These are phyloP conservation scores for Kernera saxatilis DNA, from an alignment of 345 rosid genomes.

Conservation along the genomic window DNA sequence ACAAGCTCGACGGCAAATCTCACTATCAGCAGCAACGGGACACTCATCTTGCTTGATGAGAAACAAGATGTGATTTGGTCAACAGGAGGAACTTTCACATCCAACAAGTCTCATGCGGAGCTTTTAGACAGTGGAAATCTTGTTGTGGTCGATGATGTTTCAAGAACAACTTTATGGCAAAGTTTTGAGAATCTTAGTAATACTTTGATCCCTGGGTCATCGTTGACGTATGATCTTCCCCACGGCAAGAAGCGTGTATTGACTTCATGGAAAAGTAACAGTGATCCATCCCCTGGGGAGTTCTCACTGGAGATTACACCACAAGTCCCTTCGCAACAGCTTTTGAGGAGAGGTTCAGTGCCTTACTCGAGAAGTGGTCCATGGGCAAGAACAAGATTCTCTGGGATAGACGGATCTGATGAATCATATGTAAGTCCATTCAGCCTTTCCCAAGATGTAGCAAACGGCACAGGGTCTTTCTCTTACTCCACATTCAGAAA, in stretches of 20 bases:
- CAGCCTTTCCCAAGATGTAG: slow-evolving; percentile 20
- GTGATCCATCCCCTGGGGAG: slow-evolving; percentile 22
- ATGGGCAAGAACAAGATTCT: slow-evolving; percentile 30
- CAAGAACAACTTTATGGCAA: slow-evolving; percentile 12
- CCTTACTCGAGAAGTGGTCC: slow-evolving; percentile 33
- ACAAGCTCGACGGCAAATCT: slow-evolving; percentile 13
- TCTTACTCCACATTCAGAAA: slow-evolving; percentile 10
- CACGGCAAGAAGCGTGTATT: slow-evolving; percentile 14
- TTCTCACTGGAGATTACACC: slow-evolving; percentile 24
- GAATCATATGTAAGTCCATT: slow-evolving; percentile 24
- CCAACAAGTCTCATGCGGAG: slow-evolving; percentile 19
- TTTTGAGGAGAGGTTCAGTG: slow-evolving; percentile 4
- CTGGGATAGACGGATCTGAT: slow-evolving; percentile 9
- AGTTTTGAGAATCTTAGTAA: slow-evolving; percentile 27
- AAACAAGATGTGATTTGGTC: slow-evolving; percentile 22
- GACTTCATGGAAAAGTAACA: slow-evolving; percentile 24
- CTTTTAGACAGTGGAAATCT: slow-evolving; percentile 26
- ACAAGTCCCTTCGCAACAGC: slow-evolving; percentile 21
- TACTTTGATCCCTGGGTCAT: slow-evolving; percentile 26
- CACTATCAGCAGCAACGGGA: slow-evolving; percentile 22
- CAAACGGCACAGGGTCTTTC: slow-evolving; percentile 10
- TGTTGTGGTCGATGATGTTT: slow-evolving; percentile 21
- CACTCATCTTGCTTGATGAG: slow-evolving; percentile 9
- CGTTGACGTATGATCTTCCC: slow-evolving; percentile 21
- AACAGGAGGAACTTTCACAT: not conserved